Conservation (phyloP, 208 protist genomes). For the Trypanosoma melophagium region DNA sequence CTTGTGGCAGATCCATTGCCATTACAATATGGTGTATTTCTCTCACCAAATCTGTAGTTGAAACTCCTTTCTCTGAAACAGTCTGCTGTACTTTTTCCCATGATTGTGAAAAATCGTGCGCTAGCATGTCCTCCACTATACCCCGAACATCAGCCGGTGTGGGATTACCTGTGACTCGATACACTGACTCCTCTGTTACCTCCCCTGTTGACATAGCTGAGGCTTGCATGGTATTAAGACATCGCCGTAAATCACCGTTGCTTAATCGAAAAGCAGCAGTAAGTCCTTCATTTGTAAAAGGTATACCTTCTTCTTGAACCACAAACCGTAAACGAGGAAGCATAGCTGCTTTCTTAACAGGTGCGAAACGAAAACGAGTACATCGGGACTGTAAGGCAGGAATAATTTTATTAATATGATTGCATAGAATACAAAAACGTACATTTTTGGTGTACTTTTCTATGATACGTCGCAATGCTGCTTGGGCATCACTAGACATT, state of each 20-base stretch:
- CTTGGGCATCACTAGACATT: slow-evolving; percentile 98
- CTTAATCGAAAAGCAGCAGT: slow-evolving; percentile 92
- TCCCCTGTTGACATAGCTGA: slow-evolving; percentile 67
- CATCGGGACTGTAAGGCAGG: slow-evolving; percentile 96
- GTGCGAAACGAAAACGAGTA: slow-evolving; percentile 98
- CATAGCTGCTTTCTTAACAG: slow-evolving; percentile 88
- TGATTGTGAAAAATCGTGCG: slow-evolving; percentile 55
- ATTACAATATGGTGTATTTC: slow-evolving; percentile 82
- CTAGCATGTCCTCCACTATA: slow-evolving; percentile 76
- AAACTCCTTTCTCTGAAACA: slow-evolving; percentile 63
- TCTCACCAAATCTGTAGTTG: slow-evolving; percentile 65
- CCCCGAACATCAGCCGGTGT: slow-evolving; percentile 69
- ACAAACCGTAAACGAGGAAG: slow-evolving; percentile 83
- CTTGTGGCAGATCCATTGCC: slow-evolving; percentile 81
- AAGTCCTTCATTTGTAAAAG: slow-evolving; percentile 82
- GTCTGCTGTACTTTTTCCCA: slow-evolving; percentile 54
- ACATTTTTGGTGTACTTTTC: slow-evolving; percentile 98
- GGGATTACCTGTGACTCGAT: slow-evolving; percentile 83
- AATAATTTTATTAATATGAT: slow-evolving; percentile 97
- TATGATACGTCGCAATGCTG: slow-evolving; percentile 97
- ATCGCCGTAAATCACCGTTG: slow-evolving; percentile 97
- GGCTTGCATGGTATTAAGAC: slow-evolving; percentile 97
- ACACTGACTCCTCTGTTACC: slow-evolving; percentile 80
- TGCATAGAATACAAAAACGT: slow-evolving; percentile 99
- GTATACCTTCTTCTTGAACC: slow-evolving; percentile 80